Base-by-base conservation (phyloP, 2,329 filamentous ascomycete genomes). In the Aureobasidium sp. region DNA sequence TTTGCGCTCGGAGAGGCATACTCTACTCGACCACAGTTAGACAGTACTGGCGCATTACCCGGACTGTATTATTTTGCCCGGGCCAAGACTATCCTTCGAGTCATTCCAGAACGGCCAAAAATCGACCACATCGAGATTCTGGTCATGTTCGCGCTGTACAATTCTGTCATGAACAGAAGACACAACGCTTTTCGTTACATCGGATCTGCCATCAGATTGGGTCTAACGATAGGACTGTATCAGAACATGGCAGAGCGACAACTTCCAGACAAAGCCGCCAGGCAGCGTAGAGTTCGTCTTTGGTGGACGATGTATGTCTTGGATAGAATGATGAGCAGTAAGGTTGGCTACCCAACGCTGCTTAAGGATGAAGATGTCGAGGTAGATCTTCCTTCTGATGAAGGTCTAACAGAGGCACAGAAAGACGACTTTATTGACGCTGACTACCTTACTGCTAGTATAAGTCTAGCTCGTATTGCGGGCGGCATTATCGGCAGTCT, bases 1-100 rank as follows among this genome's bases (percentile, higher is more conserved):
- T 73, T 76, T 55, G 74, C 74, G 0, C 64, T 76, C 5, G 74
- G 74, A 0, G 72, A 75, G 54, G 68, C 72, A 27, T 75, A 74
- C 25, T 74, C 73, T 0, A 69, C 67, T 0, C 62, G 71, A n/a
- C 66, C 68, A 2, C 66, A 58, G 54, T 67, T 2, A 55, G 65
- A 0, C 66, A 65, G 6, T 58, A 61, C 8, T 59, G 50, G 52
- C 7, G 17, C 64, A 1, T 73, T 75, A 47, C 74, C 74, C 1
- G 74, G 74, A 0, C 60, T 75, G 48, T 56, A 58, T 0, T 76
- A 75, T 38, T 77, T 73, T 59, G 67, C 68, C 0, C 62, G 68
- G 2, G 71, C 73, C 0, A 71, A 66, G 4, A 63, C 65, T 10
- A 61, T 74, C 6, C 61, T 74, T 0, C 64, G 67, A 0, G 67